Conservation (phyloP, 2,329 filamentous ascomycete species). For the Pseudogymnoascus sp. region DNA sequence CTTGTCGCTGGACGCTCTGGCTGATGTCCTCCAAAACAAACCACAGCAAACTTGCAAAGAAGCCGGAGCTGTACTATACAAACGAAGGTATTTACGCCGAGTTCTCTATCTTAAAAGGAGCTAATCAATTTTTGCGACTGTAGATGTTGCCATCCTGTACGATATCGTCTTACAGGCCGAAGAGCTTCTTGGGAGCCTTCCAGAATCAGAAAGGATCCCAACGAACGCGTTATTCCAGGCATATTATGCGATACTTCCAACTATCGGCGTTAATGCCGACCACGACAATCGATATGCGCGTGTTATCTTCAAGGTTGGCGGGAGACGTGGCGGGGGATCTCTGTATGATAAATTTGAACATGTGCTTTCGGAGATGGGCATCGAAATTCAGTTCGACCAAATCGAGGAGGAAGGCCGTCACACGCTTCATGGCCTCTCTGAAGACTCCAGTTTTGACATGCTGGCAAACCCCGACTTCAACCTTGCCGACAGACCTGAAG, state of each 20-base stretch:
- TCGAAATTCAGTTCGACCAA: conserved; percentile 55
- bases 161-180: conserved; percentile 67
- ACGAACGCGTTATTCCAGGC: conserved; percentile 73
- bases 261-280: conserved; percentile 61
- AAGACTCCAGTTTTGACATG: background rate
- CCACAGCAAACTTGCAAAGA: conserved; percentile 11
- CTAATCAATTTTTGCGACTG: conserved; percentile 1
- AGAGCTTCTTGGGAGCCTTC: conserved; percentile 46
- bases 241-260: conserved; percentile 66
- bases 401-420: conserved; percentile 26
- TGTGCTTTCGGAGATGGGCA: conserved; percentile 59
- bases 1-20: conserved; percentile 5
- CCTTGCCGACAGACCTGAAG: background rate
- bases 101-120: background rate
- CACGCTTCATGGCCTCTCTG: background rate
- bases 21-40: conserved; percentile 7
- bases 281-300: conserved; percentile 67
- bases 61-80: conserved; percentile 43
- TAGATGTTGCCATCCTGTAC: conserved; percentile 72
- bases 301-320: conserved; percentile 71
- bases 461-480: background rate
- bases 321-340: conserved; percentile 46
- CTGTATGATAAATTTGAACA: conserved; percentile 63
- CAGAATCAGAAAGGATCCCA: conserved; percentile 55
- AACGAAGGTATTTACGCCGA: conserved; percentile 45